Conservation (phyloP, 352 stramenopile genomes). For the Pilasporangium apinafurcum region DNA sequence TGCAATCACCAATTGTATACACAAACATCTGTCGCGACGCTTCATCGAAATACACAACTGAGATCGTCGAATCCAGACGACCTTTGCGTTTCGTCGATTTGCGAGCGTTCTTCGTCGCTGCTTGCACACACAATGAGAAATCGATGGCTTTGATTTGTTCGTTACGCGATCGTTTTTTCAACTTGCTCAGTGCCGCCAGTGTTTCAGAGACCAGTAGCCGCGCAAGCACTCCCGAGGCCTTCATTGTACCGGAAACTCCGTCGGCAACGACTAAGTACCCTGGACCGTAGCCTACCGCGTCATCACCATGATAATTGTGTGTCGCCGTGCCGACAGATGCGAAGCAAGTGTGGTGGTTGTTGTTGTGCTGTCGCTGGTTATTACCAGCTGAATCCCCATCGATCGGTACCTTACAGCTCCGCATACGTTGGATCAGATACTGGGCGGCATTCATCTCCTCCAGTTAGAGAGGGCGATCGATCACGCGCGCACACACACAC, state of each 20-base stretch:
- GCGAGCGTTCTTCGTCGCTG: conserved; percentile 63
- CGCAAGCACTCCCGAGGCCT: conserved; percentile 75
- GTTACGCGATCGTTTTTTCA: conserved; percentile 55
- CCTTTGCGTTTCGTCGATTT: conserved; percentile 74
- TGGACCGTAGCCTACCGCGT: conserved; percentile 79
- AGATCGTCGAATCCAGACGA: conserved; percentile 77
- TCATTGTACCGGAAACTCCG: conserved; percentile 82
- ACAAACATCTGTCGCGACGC: conserved; percentile 68
- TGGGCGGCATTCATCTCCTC: too few relatives aligned
- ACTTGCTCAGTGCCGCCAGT: conserved; percentile 54
- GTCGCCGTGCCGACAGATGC: conserved; percentile 66
- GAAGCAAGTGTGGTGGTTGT: conserved; percentile 34
- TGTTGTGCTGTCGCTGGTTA: too few relatives aligned
- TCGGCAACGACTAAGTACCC: conserved; percentile 84
- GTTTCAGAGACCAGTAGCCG: conserved; percentile 75
- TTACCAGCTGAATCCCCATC: conserved; percentile 12
- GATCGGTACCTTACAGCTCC: conserved; percentile 52
- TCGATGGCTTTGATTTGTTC: conserved; percentile 46
- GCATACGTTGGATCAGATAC: conserved; percentile 71
- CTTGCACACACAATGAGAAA: conserved; percentile 61
- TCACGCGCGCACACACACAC: too few relatives aligned
- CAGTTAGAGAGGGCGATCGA: too few relatives aligned
- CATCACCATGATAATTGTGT: conserved; percentile 81
- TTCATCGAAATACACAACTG: conserved; percentile 78
- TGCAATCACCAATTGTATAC: conserved; percentile 85